A percentile compares a stretch with the other conserved stretches of the same genome.
Evolutionary conservation across 2,329 filamentous ascomycete species (phyloP).

Genomic region (Orbilia ellipsospora): DNA sequence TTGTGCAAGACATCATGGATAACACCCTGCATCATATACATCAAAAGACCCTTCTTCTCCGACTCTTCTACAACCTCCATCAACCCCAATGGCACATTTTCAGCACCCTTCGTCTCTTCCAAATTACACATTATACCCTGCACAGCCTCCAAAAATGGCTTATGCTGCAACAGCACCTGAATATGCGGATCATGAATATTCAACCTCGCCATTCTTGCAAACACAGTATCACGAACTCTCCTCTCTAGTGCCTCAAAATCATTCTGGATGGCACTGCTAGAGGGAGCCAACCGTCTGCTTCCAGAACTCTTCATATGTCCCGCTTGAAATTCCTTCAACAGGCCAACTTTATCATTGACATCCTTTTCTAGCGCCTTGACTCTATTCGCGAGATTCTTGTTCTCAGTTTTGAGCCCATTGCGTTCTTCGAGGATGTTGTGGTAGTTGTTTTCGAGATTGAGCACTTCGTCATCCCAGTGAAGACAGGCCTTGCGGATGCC

Average conservation of each 20-base stretch:
- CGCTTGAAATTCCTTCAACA: slow-evolving; percentile 45
- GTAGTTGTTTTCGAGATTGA: slow-evolving; percentile 43
- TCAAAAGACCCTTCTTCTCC: slow-evolving; percentile 35
- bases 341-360: slow-evolving; percentile 32
- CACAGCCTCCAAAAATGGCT: slow-evolving; percentile 33
- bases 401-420: slow-evolving; percentile 29
- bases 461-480: slow-evolving; percentile 38
- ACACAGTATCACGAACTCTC: slow-evolving; percentile 23
- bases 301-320: slow-evolving; percentile 45
- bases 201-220: slow-evolving; percentile 18
- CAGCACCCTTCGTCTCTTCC: slow-evolving; percentile 16
- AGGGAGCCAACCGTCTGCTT: slow-evolving; percentile 26
- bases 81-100: slow-evolving; percentile 24
- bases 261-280: slow-evolving; percentile 24
- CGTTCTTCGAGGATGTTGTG: slow-evolving; percentile 28
- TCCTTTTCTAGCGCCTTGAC: slow-evolving; percentile 39
- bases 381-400: slow-evolving; percentile 33
- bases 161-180: slow-evolving; percentile 18
- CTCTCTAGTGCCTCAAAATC: slow-evolving; percentile 37
- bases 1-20: slow-evolving; percentile 40
- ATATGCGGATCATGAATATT: slow-evolving; percentile 35
- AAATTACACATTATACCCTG: slow-evolving; percentile 32
- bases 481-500: slow-evolving; percentile 33
- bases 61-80: slow-evolving; percentile 30
- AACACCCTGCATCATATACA: slow-evolving; percentile 42